These are phyloP conservation scores for Entophlyctis luteolus DNA, from an alignment of 192 early-diverging fungal species.

Conservation along the genomic window DNA sequence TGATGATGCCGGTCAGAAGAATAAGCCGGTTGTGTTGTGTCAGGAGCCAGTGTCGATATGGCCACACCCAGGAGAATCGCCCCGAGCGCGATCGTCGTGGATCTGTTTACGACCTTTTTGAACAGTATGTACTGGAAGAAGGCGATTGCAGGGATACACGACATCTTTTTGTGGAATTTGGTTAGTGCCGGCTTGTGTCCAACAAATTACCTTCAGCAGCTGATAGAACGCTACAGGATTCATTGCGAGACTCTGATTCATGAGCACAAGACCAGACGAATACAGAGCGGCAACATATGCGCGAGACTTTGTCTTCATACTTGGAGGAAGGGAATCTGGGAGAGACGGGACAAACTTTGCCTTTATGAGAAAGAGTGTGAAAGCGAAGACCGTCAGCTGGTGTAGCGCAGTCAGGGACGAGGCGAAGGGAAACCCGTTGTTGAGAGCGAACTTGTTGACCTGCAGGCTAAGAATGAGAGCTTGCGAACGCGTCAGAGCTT, in stretches of 20 bases:
- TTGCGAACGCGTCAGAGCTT: background rate
- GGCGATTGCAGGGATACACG: constrained; percentile 24
- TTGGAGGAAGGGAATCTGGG: constrained; percentile 12
- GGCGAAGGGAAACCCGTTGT: constrained; percentile 19
- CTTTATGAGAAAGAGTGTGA: constrained; percentile 3
- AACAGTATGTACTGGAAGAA: constrained; percentile 16
- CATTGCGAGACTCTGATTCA: constrained; percentile 24
- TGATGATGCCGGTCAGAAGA: background rate
- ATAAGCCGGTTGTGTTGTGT: background rate
- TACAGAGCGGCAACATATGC: constrained; percentile 17
- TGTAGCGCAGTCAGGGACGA: constrained; percentile 18
- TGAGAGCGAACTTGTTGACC: constrained; percentile 22
- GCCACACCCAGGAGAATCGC: constrained; percentile 21
- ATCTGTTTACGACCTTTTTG: background rate
- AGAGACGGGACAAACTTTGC: constrained; percentile 12
- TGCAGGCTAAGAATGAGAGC: background rate
- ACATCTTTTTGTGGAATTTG: constrained; percentile 10
- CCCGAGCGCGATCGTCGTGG: constrained; percentile 4
- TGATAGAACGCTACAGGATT: constrained; percentile 25
- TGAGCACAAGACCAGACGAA: constrained; percentile 19
- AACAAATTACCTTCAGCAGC: constrained; percentile 8
- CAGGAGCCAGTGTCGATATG: constrained; percentile 1
- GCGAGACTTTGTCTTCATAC: background rate
- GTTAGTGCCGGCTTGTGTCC: no score
- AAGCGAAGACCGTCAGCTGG: constrained; percentile 10